Evolutionary conservation across 768 basidiomycete species (phyloP), one percentile per base, ranked within the genome.

Genomic region (Imleria badia): DNA sequence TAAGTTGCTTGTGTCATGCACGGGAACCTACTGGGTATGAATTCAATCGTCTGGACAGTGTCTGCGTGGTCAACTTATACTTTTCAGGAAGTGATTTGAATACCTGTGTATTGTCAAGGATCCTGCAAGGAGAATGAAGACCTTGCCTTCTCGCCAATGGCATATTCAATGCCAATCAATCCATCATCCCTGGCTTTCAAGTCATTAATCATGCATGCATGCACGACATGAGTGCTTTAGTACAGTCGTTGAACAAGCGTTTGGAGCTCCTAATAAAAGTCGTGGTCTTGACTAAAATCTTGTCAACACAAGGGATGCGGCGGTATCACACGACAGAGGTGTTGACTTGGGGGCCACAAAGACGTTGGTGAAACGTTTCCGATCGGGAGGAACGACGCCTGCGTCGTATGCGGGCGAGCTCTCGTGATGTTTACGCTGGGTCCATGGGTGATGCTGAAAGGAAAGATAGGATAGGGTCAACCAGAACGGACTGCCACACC

Each of bases 151-250:
- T 78, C 78, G 9, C 73, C 70, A 14, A 81, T 67, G 50, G 81
- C 73, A 56, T 83, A 83, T 61, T 81, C 81, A 40, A 83, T 76
- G 20, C 80, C 81, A 48, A 83, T 80, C 45, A 82, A 65, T 39
- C 76, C 71, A 6, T 81, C 80, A 38, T 74, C 68, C 14, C 73
- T 69, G 36, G 69, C 64, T 42, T 73, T 71, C 1, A 69, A 70
- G 63, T 78, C 77, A 52, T 78, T 77, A 41, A 79, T 73, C n/a
- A n/a, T n/a, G n/a, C n/a, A n/a, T n/a, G n/a, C 43, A 78, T 58
- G 56, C 78, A 80, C 63, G 78, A 72, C 43, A 64, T 54, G 46
- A 67, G 49, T 40, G 29, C 6, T 48, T 77, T 36, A 76, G 75
- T 34, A 77, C 58, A 59, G 20, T 33, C 19, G 7, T 35, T 26